A percentile compares a stretch with the other conserved stretches of the same genome.
These are phyloP conservation scores for Cucurbita pepo DNA, from an alignment of 306 rosid genomes.

Conservation along the genomic window DNA sequence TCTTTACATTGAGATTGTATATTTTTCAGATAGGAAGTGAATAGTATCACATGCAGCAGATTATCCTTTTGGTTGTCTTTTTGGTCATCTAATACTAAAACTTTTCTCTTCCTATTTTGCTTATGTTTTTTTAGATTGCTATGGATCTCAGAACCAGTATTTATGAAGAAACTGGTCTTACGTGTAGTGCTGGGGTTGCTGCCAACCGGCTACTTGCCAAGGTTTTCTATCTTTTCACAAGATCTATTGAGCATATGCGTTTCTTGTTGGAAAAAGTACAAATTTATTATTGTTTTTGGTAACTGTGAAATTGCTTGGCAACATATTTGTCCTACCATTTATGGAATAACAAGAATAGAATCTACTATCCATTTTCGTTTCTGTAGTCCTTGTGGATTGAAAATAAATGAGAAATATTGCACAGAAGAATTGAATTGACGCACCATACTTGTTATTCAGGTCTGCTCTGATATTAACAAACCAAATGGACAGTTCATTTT, in stretches of 20 bases:
- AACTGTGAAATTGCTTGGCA: not conserved
- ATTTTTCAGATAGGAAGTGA: not conserved
- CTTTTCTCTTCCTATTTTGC: constrained; percentile 4
- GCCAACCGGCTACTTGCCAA: constrained; percentile 83
- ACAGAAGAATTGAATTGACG: not conserved
- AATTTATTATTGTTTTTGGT: not conserved
- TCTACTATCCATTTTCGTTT: not conserved
- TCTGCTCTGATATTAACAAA: constrained; percentile 93
- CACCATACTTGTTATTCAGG: constrained; percentile 25
- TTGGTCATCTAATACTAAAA: not conserved
- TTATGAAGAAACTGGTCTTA: constrained; percentile 76
- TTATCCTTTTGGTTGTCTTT: not conserved
- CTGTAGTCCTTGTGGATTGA: not conserved
- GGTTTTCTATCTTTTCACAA: constrained; percentile 26
- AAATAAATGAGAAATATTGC: not conserved
- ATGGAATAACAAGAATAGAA: not conserved
- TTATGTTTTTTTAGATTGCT: constrained; percentile 38
- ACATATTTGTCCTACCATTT: not conserved
- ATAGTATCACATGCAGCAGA: not conserved
- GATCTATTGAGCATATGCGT: not conserved
- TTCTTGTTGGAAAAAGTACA: not conserved
- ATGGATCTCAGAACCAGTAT: constrained; percentile 60
- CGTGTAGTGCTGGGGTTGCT: constrained; percentile 94
- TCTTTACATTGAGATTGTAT: not conserved
- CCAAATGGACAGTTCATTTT: constrained; percentile 91